Base-by-base conservation (phyloP, 1,284 basidiomycete genomes). In the Salmacisia buchloeana region DNA sequence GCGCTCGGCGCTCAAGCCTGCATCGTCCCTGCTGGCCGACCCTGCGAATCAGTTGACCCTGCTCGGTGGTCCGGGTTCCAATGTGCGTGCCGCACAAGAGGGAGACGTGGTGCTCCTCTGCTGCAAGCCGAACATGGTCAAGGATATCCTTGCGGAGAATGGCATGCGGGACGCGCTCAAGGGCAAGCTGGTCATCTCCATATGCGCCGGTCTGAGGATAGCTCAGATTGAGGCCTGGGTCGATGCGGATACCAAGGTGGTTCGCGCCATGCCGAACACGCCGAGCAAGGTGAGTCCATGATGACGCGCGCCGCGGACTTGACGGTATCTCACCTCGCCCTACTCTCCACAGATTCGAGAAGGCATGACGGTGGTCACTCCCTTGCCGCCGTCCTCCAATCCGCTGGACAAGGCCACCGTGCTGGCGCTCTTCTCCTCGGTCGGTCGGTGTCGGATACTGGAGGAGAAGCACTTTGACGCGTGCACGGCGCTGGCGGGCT, bases 201-300 rank as follows among this genome's bases (percentile, higher is more conserved):
- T 98, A 75, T 88, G 96, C 46, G 94, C 96, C 9, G 96, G 96
- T 69, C 88, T 97, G 4, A 94, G 90, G 18, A 91, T 97, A 70
- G 73, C 83, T 18, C 93, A 97, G 81, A 83, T 98, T 45, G 81
- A 83, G 59, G 83, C 81, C 9, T 90, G 89, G 88, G 90, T 94
- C 31, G 83, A 84, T 21, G 45, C 87, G 0, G 83, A 83, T n/a
- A 92, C 92, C 39, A 87, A 86, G 69, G 90, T 97, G 58, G 88
- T 97, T 58, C 87, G 96, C 60, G 92, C 93, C 2, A 99, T 99
- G 96, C 94, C 96, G 67, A 99, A 98, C 80, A 98, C 96, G 1
- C 94, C 96, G 7, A 92, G 91, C 83, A 92, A 92, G 81, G 94
- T 92, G 66, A 68, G 85, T 76, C 25, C n/a, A n/a, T n/a, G n/a